Conservation (phyloP, 306 rosid genomes). For the Sicyos baderoa region DNA sequence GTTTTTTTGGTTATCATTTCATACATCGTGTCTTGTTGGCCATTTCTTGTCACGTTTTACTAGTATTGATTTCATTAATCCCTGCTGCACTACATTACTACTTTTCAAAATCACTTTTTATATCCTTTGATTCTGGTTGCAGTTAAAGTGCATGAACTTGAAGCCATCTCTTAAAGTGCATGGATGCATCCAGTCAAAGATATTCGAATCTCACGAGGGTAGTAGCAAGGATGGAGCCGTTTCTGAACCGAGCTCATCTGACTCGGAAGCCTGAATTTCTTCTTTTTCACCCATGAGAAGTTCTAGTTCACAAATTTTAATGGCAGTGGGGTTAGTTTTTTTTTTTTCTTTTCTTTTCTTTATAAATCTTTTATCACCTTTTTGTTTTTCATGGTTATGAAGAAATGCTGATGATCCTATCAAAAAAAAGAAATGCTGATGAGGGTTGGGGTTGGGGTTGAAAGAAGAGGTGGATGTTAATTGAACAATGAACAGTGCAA, state of each 20-base stretch:
- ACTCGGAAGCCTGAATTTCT: slow-evolving; percentile 65
- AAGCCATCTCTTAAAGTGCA: slow-evolving; percentile 45
- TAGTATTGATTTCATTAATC: background rate
- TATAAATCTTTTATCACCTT: background rate
- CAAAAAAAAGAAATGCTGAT: slow-evolving; percentile 41
- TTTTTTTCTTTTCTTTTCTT: slow-evolving; percentile 21
- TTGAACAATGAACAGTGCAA: slow-evolving; percentile 56
- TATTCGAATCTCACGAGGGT: slow-evolving; percentile 53
- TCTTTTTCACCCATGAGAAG: slow-evolving; percentile 32
- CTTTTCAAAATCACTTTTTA: background rate
- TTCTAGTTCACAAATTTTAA: slow-evolving; percentile 47
- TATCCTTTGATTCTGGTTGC: slow-evolving; percentile 21
- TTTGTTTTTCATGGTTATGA: slow-evolving; percentile 39
- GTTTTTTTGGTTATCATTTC: too few species aligned
- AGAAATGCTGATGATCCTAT: slow-evolving; percentile 48
- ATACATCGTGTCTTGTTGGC: too few species aligned
- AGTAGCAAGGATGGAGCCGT: slow-evolving; percentile 52
- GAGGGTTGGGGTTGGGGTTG: slow-evolving; percentile 63
- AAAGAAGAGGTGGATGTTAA: slow-evolving; percentile 26
- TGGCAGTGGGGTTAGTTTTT: slow-evolving; percentile 50
- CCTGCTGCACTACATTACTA: background rate
- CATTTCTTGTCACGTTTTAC: background rate
- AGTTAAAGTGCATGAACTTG: slow-evolving; percentile 58
- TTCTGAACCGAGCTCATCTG: slow-evolving; percentile 62
- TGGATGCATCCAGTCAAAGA: slow-evolving; percentile 63